Percentiles rank a stretch among this genome's conserved stretches.
These are phyloP conservation scores for Delonix regia DNA, from an alignment of 306 rosid genomes.

Conservation along the genomic window DNA sequence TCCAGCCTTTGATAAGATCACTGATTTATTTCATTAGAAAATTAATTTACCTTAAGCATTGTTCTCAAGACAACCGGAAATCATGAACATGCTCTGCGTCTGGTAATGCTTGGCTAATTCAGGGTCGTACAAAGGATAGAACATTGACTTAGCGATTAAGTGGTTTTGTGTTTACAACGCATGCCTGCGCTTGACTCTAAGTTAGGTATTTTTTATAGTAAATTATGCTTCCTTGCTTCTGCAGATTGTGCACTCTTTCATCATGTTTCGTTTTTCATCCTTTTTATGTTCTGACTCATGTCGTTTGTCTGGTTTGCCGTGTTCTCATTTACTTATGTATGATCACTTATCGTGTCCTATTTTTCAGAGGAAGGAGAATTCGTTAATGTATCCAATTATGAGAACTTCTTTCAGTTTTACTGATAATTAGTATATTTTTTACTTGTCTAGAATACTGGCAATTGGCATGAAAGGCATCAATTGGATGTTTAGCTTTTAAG, in stretches of 20 bases:
- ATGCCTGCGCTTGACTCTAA: not conserved
- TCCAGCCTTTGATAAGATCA: not conserved
- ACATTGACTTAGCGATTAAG: not conserved
- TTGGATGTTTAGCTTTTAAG: constrained; percentile 1
- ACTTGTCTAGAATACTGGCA: not conserved
- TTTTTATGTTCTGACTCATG: not conserved
- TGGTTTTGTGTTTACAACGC: not conserved
- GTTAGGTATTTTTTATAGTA: not conserved
- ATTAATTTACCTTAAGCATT: not conserved
- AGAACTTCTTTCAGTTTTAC: constrained; percentile 23
- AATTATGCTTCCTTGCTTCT: not conserved
- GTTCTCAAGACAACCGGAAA: not conserved
- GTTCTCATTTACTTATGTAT: not conserved
- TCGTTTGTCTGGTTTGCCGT: not conserved
- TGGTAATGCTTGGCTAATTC: not conserved
- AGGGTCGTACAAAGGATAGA: not conserved
- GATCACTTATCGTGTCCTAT: not conserved
- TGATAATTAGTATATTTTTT: not conserved
- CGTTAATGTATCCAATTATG: not conserved
- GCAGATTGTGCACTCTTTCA: not conserved
- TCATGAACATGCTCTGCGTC: not conserved
- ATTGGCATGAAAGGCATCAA: constrained; percentile 22
- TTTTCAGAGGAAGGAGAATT: not conserved
- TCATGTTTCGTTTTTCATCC: not conserved
- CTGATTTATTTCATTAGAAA: not conserved